Percentiles rank a stretch among this genome's conserved stretches.
Conservation (phyloP, 352 stramenopile species). For the Phytophthora quininea region DNA sequence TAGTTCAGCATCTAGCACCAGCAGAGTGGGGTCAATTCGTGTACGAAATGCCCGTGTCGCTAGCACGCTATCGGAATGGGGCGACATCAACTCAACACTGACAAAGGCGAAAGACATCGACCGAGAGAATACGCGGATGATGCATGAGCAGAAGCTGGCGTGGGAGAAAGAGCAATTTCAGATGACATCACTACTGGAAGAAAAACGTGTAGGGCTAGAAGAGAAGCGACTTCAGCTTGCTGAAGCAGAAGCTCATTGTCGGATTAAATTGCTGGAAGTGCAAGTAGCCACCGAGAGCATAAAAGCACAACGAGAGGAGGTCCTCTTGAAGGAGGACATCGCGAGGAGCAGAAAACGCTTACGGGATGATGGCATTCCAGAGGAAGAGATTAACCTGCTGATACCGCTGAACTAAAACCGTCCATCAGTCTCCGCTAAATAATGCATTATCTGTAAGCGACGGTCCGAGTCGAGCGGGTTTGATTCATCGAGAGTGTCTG, state of each 20-base stretch:
- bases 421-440: conserved; percentile 25
- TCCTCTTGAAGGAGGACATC: conserved; percentile 18
- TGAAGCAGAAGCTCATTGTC: conserved; percentile 3
- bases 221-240: conserved; percentile 15
- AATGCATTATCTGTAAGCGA: conserved; percentile 19
- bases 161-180: conserved; percentile 7
- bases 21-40: background rate
- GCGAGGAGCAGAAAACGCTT: conserved; percentile 14
- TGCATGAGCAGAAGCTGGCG: conserved; percentile 14
- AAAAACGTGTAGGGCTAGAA: conserved; percentile 6
- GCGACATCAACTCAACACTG: conserved; percentile 10
- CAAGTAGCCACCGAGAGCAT: conserved; percentile 4
- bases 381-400: conserved; percentile 31
- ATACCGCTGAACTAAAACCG: conserved; percentile 7
- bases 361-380: conserved; percentile 16
- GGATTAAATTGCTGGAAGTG: no score
- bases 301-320: conserved; percentile 9
- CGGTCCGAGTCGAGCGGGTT: background rate
- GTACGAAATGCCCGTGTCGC: background rate
- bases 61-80: conserved; percentile 12
- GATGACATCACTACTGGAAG: conserved; percentile 7
- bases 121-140: background rate
- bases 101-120: conserved; percentile 4
- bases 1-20: background rate
- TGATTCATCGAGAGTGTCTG: background rate